phyloP scores from a whole-genome alignment of 768 basidiomycete genomes.

The Psilocybe cyanescens region DNA sequence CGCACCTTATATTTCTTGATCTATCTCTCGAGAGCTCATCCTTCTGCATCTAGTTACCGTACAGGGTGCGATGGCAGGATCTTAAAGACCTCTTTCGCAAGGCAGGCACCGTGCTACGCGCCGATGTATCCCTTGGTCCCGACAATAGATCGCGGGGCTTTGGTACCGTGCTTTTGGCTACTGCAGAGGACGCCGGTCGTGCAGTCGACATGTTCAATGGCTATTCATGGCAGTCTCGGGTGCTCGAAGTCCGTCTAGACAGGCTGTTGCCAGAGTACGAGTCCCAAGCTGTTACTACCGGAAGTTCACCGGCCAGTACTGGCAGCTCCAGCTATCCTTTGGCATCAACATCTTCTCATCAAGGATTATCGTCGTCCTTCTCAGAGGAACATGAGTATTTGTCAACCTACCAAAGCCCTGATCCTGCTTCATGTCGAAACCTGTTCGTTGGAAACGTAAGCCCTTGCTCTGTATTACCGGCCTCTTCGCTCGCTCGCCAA shows the following conservation, averaged over 20 bases:
- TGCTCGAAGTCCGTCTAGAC: constrained; percentile 91
- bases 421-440: constrained; percentile 47
- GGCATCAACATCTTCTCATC: background rate
- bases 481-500: constrained; percentile 30
- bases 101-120: constrained; percentile 86
- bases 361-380: constrained; percentile 3
- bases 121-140: constrained; percentile 78
- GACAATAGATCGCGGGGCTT: constrained; percentile 93
- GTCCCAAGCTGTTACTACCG: constrained; percentile 8
- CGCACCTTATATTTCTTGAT: constrained; percentile 26
- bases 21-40: constrained; percentile 11
- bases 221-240: constrained; percentile 94
- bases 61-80: constrained; percentile 98
- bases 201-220: constrained; percentile 98
- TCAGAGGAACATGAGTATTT: constrained; percentile 24
- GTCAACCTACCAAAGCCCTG: constrained; percentile 28
- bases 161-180: constrained; percentile 93
- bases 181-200: constrained; percentile 91
- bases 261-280: constrained; percentile 72
- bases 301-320: constrained; percentile 11
- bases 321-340: constrained; percentile 11
- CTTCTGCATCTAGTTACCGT: constrained; percentile 72
- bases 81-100: constrained; percentile 97
- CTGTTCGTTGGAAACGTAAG: constrained; percentile 91
- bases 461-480: constrained; percentile 42